Evolutionary conservation across 2,329 filamentous ascomycete genomes (phyloP).

Genomic region (Colletotrichum sublineola): DNA sequence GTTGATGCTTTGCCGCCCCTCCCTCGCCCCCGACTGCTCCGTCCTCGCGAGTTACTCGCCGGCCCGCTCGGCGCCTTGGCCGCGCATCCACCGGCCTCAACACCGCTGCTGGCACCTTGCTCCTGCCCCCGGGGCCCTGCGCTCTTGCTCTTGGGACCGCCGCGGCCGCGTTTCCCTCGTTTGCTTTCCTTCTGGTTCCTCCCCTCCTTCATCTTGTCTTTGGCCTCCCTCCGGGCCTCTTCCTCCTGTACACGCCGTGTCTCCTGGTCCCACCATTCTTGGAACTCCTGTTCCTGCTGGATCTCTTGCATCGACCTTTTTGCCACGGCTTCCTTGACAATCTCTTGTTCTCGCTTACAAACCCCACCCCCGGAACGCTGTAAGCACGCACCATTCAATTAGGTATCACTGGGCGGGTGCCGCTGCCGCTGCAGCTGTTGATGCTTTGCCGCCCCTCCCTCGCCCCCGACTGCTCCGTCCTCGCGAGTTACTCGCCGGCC

Average conservation of each 20-base stretch:
- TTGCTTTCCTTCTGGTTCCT: slow-evolving; percentile 44
- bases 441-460: slow-evolving; percentile 36
- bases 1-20: slow-evolving; percentile 35
- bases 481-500: slow-evolving; percentile 16
- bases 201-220: slow-evolving; percentile 60
- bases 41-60: slow-evolving; percentile 25
- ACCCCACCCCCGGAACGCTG: neutral
- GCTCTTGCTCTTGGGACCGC: slow-evolving; percentile 45
- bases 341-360: slow-evolving; percentile 85
- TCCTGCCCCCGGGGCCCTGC: slow-evolving; percentile 9
- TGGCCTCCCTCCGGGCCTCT: slow-evolving; percentile 59
- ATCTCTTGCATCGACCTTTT: slow-evolving; percentile 95
- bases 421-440: slow-evolving; percentile 19
- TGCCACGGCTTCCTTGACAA: slow-evolving; percentile 84
- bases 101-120: slow-evolving; percentile 8
- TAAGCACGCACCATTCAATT: neutral
- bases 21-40: slow-evolving; percentile 32
- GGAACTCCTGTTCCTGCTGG: slow-evolving; percentile 95
- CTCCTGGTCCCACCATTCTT: slow-evolving; percentile 96
- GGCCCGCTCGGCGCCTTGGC: slow-evolving; percentile 18
- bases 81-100: slow-evolving; percentile 13
- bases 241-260: slow-evolving; percentile 78
- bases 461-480: slow-evolving; percentile 34
- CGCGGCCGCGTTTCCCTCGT: slow-evolving; percentile 45
- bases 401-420: slow-evolving; percentile 9